Percentiles rank a stretch among this genome's conserved stretches.
Conservation (phyloP, 441 rosid species). For the Daphne laureola region DNA sequence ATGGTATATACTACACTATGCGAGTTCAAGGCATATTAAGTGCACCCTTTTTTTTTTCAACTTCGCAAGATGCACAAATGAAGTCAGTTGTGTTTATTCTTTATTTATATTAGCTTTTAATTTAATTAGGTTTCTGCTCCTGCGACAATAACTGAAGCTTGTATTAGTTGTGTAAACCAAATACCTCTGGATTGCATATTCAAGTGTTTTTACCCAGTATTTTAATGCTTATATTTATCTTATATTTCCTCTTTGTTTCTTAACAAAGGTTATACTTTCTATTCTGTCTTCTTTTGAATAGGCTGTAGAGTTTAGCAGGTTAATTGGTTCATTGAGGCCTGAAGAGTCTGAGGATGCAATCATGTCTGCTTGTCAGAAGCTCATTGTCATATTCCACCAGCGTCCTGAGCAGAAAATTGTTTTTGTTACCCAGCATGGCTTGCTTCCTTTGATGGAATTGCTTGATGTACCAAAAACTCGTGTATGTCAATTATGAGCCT, state of each 20-base stretch:
- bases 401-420: slow-evolving; percentile 85
- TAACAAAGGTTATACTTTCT: slow-evolving; percentile 11
- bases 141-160: neutral
- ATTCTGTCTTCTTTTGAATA: slow-evolving; percentile 23
- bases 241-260: neutral
- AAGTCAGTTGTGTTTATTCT: no score
- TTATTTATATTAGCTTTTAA: no score
- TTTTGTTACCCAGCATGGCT: slow-evolving; percentile 85
- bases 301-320: slow-evolving; percentile 93
- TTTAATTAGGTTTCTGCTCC: neutral
- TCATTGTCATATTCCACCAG: slow-evolving; percentile 72
- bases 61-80: no score
- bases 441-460: slow-evolving; percentile 85
- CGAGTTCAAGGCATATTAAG: no score
- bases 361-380: slow-evolving; percentile 79
- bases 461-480: slow-evolving; percentile 80
- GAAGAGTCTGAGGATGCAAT: slow-evolving; percentile 86
- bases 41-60: no score
- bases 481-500: slow-evolving; percentile 38
- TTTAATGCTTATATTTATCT: neutral
- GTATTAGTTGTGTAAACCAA: no score
- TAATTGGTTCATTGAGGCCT: slow-evolving; percentile 68
- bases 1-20: no score
- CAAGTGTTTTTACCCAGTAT: neutral
- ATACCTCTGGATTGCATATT: neutral